Base-by-base conservation (phyloP, 140 eudicot species). In the Anethum foeniculum region DNA sequence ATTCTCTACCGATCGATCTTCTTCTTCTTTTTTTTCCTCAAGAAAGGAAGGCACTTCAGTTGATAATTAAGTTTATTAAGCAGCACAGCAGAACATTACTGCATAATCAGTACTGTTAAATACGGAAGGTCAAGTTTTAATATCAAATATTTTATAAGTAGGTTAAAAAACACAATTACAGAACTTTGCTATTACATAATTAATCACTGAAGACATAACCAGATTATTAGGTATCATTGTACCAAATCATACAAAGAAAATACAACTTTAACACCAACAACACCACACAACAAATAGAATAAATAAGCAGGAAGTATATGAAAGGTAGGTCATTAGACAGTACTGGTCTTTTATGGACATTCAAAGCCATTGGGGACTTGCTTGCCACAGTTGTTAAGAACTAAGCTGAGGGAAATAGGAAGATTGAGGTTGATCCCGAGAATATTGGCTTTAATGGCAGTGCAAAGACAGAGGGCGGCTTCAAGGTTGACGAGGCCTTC, bases 341-440 rank as follows among this genome's bases (percentile, higher is more conserved):
- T 39, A 25, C 71, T 11, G 15, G 27, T 38, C 27, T 38, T 34
- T 41, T 44, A 75, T 10, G 78, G 23, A 23, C 76, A 71, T 71
- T 71, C 76, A 27, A 71, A 71, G 6, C 77, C 77, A 73, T 73
- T 73, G 1, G 90, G 90, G 68, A 51, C 86, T 38, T 82, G 80
- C 82, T 81, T 81, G 68, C 81, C 83, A 34, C 90, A 87, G 15
- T 75, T 80, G 23, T 87, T 87, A 14, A 86, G 90, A 38, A 87
- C 84, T 79, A 87, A 80, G 72, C 82, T 87, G 25, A 87, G 85
- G 1, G 90, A 46, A 25, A 87, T 28, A 19, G 90, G 90, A 18
- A 82, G 27, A 18, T 81, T 81, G 21, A 81, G 68, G 62, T 73
- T 75, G 25, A 81, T 75, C 47, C 84, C 84, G 13, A 81, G 34